Percentiles rank a stretch among this genome's conserved stretches.
Conservation (phyloP, 1,139 yeast species). For the Geotrichum restrictum region DNA sequence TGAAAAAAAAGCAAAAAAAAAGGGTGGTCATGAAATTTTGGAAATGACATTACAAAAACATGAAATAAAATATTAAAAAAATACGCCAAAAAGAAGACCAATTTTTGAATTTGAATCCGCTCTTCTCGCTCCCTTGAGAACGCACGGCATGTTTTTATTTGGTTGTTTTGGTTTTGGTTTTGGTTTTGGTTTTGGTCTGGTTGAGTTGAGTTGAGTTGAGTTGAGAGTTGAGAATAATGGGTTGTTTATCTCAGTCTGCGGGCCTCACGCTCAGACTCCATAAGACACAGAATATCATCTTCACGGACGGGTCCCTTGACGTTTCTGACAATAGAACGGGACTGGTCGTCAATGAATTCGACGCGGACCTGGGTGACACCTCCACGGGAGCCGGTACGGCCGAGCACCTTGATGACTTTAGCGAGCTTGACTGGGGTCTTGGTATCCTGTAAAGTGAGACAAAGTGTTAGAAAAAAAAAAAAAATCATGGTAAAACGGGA, state of each 20-base stretch:
- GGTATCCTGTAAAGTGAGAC: conserved; percentile 37
- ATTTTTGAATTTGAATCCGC: too few species aligned
- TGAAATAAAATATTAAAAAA: too few species aligned
- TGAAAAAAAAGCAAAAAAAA: not conserved
- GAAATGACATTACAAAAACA: too few species aligned
- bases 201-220: too few species aligned
- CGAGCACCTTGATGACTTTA: conserved; percentile 98
- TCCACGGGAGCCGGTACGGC: conserved; percentile 99
- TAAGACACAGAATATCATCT: conserved; percentile 96
- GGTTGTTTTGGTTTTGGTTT: too few species aligned
- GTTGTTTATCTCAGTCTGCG: conserved; percentile 54
- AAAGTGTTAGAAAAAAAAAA: not conserved
- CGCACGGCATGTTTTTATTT: too few species aligned
- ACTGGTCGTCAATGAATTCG: conserved; percentile 95
- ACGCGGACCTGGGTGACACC: conserved; percentile 99
- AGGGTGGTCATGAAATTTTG: too few species aligned
- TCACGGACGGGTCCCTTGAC: conserved; percentile 99
- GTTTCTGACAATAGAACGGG: conserved; percentile 99
- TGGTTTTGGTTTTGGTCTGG: too few species aligned
- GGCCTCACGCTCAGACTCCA: conserved; percentile 99
- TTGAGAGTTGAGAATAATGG: too few species aligned
- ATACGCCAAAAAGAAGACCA: too few species aligned
- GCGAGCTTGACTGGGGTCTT: conserved; percentile 91
- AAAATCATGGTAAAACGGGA: too few species aligned
- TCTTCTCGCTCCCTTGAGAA: too few species aligned